These are phyloP conservation scores for Backusella tarrabulga DNA, from an alignment of 192 early-diverging fungal species.

Conservation along the genomic window DNA sequence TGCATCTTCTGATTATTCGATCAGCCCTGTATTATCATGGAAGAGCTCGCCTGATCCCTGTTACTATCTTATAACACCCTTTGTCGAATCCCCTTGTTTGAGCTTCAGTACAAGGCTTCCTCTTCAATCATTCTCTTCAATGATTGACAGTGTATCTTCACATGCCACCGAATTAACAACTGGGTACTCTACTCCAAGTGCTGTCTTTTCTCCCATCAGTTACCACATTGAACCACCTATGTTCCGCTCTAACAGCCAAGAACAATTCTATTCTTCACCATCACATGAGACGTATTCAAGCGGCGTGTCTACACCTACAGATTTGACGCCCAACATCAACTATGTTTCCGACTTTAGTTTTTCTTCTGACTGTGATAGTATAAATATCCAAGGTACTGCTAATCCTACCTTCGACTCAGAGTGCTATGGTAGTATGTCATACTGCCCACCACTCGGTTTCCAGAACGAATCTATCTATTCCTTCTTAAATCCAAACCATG, in stretches of 20 bases:
- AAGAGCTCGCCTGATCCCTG: neutral
- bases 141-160: neutral
- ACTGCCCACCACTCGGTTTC: neutral
- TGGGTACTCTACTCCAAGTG: neutral
- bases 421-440: neutral
- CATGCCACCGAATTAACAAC: neutral
- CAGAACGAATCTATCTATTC: neutral
- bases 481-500: neutral
- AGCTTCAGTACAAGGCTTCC: neutral
- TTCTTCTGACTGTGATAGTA: neutral
- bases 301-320: neutral
- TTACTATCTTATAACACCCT: neutral
- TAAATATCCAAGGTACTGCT: neutral
- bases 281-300: neutral
- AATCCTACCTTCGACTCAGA: neutral
- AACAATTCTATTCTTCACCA: neutral
- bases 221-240: neutral
- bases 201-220: neutral
- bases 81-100: neutral
- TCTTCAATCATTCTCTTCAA: neutral
- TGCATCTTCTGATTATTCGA: neutral
- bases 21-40: neutral
- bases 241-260: neutral
- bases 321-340: neutral
- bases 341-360: neutral